These are phyloP conservation scores for Heliocybe sulcata DNA, from an alignment of 1,284 basidiomycete genomes.

Conservation along the genomic window DNA sequence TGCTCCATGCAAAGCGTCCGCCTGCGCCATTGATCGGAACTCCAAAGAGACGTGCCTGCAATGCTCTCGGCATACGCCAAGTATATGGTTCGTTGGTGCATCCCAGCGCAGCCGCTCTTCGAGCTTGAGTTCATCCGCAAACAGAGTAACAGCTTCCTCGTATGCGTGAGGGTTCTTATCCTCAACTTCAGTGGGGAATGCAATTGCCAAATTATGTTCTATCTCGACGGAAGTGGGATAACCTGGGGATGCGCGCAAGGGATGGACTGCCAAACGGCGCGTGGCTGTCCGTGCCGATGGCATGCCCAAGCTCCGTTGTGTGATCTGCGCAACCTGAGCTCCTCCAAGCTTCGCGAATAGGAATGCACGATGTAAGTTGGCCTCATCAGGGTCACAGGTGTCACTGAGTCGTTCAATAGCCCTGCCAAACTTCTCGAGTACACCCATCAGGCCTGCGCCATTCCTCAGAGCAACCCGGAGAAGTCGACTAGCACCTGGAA, in stretches of 20 bases:
- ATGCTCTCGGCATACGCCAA: constrained; percentile 17
- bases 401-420: background rate
- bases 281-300: background rate
- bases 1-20: background rate
- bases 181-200: no score
- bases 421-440: background rate
- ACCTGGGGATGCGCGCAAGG: no score
- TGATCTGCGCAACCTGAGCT: constrained; percentile 10
- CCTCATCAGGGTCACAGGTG: background rate
- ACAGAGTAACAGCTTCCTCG: constrained; percentile 11
- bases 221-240: no score
- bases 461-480: background rate
- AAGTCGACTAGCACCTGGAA: background rate
- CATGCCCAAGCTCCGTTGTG: constrained; percentile 2
- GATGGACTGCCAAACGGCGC: no score
- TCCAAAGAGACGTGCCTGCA: constrained; percentile 6
- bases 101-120: constrained; percentile 17
- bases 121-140: constrained; percentile 15
- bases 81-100: constrained; percentile 12
- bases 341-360: constrained; percentile 15
- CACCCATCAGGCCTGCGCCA: background rate
- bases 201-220: no score
- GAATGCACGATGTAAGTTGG: constrained; percentile 11
- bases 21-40: constrained; percentile 11
- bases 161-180: no score